Conservation (phyloP, 306 rosid genomes). For the Rosa lucieae region DNA sequence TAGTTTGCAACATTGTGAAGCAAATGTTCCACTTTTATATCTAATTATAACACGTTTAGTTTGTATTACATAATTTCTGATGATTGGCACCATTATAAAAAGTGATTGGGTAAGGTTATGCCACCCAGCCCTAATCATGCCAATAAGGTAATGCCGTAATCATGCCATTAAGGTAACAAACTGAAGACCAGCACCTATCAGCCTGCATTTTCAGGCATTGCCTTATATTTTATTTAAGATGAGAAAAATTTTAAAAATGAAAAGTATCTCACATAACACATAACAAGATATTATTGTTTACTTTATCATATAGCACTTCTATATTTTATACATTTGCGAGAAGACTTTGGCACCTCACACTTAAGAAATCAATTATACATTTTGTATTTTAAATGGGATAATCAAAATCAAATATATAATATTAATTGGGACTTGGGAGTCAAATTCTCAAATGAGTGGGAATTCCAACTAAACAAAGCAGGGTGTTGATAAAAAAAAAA, state of each 20-base stretch:
- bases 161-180: not conserved
- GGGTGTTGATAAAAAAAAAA: too few relatives aligned
- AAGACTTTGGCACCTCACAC: not conserved
- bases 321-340: not conserved
- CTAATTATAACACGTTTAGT: not conserved
- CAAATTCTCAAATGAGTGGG: too few relatives aligned
- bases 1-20: not conserved
- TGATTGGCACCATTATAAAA: not conserved
- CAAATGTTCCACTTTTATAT: not conserved
- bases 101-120: not conserved
- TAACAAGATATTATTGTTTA: not conserved
- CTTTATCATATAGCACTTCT: not conserved
- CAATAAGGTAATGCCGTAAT: not conserved
- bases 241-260: not conserved
- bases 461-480: too few relatives aligned
- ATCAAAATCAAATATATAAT: not conserved
- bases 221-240: not conserved
- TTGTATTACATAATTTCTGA: not conserved
- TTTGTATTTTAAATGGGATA: not conserved
- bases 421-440: too few relatives aligned
- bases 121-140: not conserved
- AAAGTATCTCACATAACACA: not conserved
- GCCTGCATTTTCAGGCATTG: conserved; percentile 5
- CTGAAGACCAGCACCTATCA: not conserved
- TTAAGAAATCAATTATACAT: not conserved